A percentile compares a stretch with the other conserved stretches of the same genome.
phyloP scores from a whole-genome alignment of 192 early-diverging fungal genomes.

The Backusella circina region DNA sequence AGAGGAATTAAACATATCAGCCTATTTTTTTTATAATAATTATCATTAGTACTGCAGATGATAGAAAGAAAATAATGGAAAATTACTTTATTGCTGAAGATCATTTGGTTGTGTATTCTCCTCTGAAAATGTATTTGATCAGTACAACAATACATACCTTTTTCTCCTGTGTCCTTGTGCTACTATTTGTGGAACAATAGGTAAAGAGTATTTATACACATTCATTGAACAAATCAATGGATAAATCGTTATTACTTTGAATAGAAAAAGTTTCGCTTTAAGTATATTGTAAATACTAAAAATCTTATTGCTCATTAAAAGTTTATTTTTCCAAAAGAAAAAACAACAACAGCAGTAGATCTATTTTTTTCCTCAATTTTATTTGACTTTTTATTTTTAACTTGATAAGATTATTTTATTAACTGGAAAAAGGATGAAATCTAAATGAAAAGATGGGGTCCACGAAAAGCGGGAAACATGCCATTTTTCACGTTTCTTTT shows the following conservation, averaged over 20 bases:
- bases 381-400: background rate
- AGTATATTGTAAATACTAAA: background rate
- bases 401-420: background rate
- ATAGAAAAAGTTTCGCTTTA: background rate
- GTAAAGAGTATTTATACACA: background rate
- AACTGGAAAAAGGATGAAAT: background rate
- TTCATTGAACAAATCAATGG: background rate
- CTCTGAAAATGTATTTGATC: background rate
- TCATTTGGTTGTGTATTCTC: background rate
- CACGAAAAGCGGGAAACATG: constrained; percentile 5
- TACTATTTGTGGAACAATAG: background rate
- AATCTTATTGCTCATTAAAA: background rate
- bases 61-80: background rate
- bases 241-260: background rate
- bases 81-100: background rate
- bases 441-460: background rate
- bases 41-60: background rate
- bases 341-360: background rate
- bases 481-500: constrained; percentile 3
- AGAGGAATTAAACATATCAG: background rate
- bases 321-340: no score
- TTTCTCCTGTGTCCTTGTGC: background rate
- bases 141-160: background rate
- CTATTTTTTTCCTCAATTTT: background rate
- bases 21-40: background rate